Evolutionary conservation across 78 protist genomes (phyloP).

Genomic region (Dictyostelium firmibasis): DNA sequence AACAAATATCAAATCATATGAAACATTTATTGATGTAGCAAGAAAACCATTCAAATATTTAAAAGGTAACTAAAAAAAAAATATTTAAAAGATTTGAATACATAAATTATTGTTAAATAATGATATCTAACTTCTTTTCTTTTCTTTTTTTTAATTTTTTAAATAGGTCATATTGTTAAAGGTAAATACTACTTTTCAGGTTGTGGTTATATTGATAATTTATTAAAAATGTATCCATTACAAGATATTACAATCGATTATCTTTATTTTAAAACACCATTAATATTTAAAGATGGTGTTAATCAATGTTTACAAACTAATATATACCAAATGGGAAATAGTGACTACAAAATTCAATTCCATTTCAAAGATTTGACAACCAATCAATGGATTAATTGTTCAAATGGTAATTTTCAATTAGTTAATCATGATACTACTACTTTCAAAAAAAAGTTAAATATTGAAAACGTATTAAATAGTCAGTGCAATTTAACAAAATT

Average conservation of each 20-base stretch:
- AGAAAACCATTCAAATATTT: slow-evolving; percentile 6
- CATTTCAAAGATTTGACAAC: background rate
- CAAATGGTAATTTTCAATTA: slow-evolving; percentile 11
- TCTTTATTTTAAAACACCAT: slow-evolving; percentile 28
- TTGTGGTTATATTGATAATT: slow-evolving; percentile 40
- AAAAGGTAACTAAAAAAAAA: slow-evolving; percentile 40
- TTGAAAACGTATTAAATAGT: background rate
- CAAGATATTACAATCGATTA: background rate
- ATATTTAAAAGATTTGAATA: too few relatives aligned
- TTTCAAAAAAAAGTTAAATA: background rate
- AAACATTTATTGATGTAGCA: slow-evolving; percentile 2
- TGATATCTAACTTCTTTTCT: too few relatives aligned
- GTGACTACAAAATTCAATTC: background rate
- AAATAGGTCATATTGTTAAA: too few relatives aligned
- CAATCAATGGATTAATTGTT: background rate
- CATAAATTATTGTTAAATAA: slow-evolving; percentile 47
- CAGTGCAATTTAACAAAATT: slow-evolving; percentile 18
- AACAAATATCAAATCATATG: background rate
- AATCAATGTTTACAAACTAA: background rate
- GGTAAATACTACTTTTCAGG: too few relatives aligned
- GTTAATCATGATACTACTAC: background rate
- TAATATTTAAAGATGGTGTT: background rate
- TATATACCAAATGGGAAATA: background rate
- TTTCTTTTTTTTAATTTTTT: too few relatives aligned
- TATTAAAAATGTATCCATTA: background rate